Conservation (phyloP, 495 filamentous ascomycete species). For the Aspergillus funiculosus region DNA sequence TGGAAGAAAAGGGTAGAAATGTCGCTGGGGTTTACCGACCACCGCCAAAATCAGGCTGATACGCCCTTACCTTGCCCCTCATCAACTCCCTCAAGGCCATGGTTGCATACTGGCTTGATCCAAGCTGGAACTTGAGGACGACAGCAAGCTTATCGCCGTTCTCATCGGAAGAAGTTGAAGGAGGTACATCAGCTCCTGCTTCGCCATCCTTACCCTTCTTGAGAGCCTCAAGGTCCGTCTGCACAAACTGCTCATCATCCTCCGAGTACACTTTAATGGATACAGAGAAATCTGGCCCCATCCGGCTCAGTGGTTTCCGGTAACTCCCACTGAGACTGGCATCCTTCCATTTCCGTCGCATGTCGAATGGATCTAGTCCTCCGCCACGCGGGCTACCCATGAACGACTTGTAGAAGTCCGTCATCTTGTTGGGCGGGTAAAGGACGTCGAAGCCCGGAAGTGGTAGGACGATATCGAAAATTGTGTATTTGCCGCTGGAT, state of each 20-base stretch:
- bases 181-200: too few species aligned
- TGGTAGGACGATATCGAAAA: constrained; percentile 93
- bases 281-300: constrained; percentile 51
- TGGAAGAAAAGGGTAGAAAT: too few species aligned
- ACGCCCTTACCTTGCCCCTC: constrained; percentile 58
- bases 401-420: constrained; percentile 71
- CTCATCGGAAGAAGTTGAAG: too few species aligned
- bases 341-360: constrained; percentile 81
- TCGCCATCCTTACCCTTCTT: constrained; percentile 9
- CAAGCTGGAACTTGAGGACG: constrained; percentile 77
- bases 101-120: constrained; percentile 86
- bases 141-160: constrained; percentile 62
- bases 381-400: constrained; percentile 77
- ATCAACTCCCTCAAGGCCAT: constrained; percentile 87
- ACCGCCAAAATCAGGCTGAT: constrained; percentile 58
- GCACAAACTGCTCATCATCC: constrained; percentile 76
- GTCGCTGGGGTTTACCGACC: constrained; percentile 34
- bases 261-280: constrained; percentile 62
- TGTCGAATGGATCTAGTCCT: constrained; percentile 71
- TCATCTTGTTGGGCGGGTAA: constrained; percentile 80
- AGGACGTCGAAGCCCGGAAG: constrained; percentile 83
- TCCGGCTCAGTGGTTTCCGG: constrained; percentile 71
- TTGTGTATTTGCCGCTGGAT: constrained; percentile 67
- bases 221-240: constrained; percentile 69
- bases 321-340: constrained; percentile 85